Base-by-base conservation (phyloP, 192 early-diverging fungal genomes). In the Backusella tuberculispora region DNA sequence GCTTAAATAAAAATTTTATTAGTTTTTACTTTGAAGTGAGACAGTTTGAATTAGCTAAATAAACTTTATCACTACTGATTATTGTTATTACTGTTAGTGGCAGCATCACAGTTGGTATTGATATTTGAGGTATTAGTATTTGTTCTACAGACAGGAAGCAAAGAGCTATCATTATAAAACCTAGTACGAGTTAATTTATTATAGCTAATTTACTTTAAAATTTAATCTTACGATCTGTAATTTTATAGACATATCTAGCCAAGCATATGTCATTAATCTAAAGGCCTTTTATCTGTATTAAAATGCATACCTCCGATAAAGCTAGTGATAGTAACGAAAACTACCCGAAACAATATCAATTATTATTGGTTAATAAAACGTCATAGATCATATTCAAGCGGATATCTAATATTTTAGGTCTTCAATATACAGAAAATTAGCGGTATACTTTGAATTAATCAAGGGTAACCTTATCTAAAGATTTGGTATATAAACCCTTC, bases 401-500 rank as follows among this genome's bases (percentile, higher is more conserved):
- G 53, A 60, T 60, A 60, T 24, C 24, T 26, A 60, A 60, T 60
- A 24, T 26, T 60, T 24, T 60, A 24, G 48, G 53, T 19, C 26
- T 5, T 24, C 21, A 10, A 24, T 24, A 26, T 60, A 56, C 53
- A 7, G 4, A 21, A 56, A 56, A 56, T 45, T 45, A 45, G 44
- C 9, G 45, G 6, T 60, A 4, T 43, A 43, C 42, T 43, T 43
- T 43, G 10, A 60, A 60, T 60, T 34, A 34, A 34, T 34, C 53
- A 60, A 60, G 21, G 21, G 21, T 60, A 60, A 60, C 53, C 21
- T 60, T 60, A 60, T 60, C 53, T 60, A 60, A 60, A 3, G 10
- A 60, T 26, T 26, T 60, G 26, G 21, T 60, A 60, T 60, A 60
- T 60, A 60, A 60, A 60, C 53, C 53, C 53, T 3, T 60, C 53